A percentile compares a stretch with the other conserved stretches of the same genome.
Evolutionary conservation across 176 grass and related monocot genomes (phyloP).

Genomic region (Triticum dicoccoides): DNA sequence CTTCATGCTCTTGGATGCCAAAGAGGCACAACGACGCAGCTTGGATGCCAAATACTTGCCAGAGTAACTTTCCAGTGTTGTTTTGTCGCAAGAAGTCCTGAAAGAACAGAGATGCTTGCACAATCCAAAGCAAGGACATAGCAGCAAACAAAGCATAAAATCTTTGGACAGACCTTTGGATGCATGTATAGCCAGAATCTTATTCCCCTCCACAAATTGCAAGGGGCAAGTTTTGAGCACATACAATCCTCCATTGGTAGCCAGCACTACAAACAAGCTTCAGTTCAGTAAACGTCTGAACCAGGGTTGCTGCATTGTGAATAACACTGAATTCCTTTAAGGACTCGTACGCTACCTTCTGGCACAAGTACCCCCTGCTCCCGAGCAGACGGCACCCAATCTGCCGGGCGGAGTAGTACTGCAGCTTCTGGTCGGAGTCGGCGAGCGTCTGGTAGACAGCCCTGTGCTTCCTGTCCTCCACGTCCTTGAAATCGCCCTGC

Average conservation of each 20-base stretch:
- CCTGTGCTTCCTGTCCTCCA: slow-evolving; percentile 86
- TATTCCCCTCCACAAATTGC: slow-evolving; percentile 57
- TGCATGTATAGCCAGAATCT: slow-evolving; percentile 97
- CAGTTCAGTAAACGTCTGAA: not conserved
- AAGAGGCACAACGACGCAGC: slow-evolving; percentile 79
- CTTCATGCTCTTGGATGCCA: slow-evolving; percentile 87
- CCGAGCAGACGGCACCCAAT: slow-evolving; percentile 84
- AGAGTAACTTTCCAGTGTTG: slow-evolving; percentile 95
- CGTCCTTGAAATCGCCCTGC: slow-evolving; percentile 74
- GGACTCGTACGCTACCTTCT: slow-evolving; percentile 45
- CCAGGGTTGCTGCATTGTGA: not conserved
- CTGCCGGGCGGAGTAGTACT: slow-evolving; percentile 84
- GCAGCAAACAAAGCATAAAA: not conserved
- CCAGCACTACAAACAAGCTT: slow-evolving; percentile 69
- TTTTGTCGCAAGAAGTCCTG: slow-evolving; percentile 97
- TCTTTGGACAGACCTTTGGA: slow-evolving; percentile 63
- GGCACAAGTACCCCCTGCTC: slow-evolving; percentile 78
- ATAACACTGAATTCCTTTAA: not conserved
- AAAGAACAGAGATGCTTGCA: slow-evolving; percentile 24
- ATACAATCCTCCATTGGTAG: slow-evolving; percentile 85
- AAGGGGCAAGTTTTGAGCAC: slow-evolving; percentile 58
- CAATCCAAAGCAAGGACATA: not conserved
- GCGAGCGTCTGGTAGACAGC: slow-evolving; percentile 55
- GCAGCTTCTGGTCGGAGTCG: slow-evolving; percentile 82
- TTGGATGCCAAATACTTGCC: slow-evolving; percentile 81